Evolutionary conservation across 768 basidiomycete genomes (phyloP), one percentile per base, ranked within the genome.

Genomic region (Lactarius psammicola): DNA sequence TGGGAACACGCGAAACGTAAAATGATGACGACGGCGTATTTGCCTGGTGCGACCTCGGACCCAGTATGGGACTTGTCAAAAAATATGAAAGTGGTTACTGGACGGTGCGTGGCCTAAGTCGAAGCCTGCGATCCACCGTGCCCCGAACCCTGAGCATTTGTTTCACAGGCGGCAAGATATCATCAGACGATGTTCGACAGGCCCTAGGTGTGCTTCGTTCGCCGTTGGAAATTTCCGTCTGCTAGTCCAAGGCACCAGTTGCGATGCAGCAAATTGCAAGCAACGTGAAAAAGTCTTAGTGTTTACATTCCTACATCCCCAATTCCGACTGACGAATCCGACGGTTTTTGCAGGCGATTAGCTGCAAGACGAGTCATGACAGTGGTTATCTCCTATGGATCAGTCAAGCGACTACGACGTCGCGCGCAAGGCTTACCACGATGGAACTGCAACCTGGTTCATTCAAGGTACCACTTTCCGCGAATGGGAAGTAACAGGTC

Each of bases 371-470:
- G 28, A 46, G 18, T 15, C 30, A 17, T 42, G 30, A 49, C 17
- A 34, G 17, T 60, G 59, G 59, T 46, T 51, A 6, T 33, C 44
- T 26, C 59, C 59, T 4, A 30, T 42, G 4, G 58, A 44, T 20
- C 58, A 42, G 38, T 49, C 46, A 23, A 20, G 23, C 17, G 5
- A 20, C 6, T 31, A 31, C 30, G 8, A 23, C 10, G 6, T 18
- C 18, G 15, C 40, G 5, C 18, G 40, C 17, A 5, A n/a, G 42
- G 7, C 20, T 20, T 9, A 20, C 33, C 46, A 61, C 33, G n/a
- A 9, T 17, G 51, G 60, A 54, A 61, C 60, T 7, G 26, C 60
- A 8, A 54, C 34, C 1, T 61, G 51, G 60, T 61, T 61, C 17
- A 53, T 61, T 20, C 30, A 61, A 30, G 49, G 49, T 20, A 28